phyloP scores from a whole-genome alignment of 1,284 basidiomycete species.

The Phlebopus sp. region DNA sequence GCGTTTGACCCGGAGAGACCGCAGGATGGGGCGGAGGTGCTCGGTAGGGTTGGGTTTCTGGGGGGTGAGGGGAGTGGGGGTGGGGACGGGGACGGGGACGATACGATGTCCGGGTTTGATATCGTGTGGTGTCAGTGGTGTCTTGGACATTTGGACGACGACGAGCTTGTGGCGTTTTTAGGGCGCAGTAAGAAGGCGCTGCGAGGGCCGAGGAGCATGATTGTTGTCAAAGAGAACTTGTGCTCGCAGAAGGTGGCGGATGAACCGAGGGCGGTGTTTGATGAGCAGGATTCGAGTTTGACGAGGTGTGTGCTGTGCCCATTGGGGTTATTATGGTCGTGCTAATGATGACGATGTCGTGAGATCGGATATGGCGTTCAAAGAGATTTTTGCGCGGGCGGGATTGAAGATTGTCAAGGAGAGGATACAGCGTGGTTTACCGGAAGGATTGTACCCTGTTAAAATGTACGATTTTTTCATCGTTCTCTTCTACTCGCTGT shows the following conservation, averaged over 20 bases:
- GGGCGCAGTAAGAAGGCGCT: conserved; percentile 57
- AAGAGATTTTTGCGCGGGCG: conserved; percentile 66
- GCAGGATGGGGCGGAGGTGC: conserved; percentile 38
- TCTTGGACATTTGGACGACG: conserved; percentile 80
- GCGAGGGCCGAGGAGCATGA: conserved; percentile 51
- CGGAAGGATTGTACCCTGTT: conserved; percentile 74
- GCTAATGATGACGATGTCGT: conserved; percentile 10
- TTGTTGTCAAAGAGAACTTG: conserved; percentile 92
- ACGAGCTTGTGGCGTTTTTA: conserved; percentile 77
- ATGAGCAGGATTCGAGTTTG: conserved; percentile 84
- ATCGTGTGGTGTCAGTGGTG: conserved; percentile 96
- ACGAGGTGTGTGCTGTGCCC: conserved; percentile 57
- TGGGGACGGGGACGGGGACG: conserved; percentile 28
- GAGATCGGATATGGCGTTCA: conserved; percentile 85
- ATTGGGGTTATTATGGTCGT: background rate
- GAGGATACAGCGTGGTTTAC: conserved; percentile 76
- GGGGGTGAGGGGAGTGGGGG: conserved; percentile 33
- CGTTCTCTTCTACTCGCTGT: background rate
- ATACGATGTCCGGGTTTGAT: conserved; percentile 60
- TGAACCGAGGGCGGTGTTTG: conserved; percentile 66
- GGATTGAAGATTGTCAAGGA: conserved; percentile 68
- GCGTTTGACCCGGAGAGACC: conserved; percentile 65
- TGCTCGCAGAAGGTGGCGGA: conserved; percentile 56
- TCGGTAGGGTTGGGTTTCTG: conserved; percentile 59
- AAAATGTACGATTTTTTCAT: conserved; percentile 64